Evolutionary conservation across 768 basidiomycete species (phyloP).

Genomic region (Tephrocybe sp.): DNA sequence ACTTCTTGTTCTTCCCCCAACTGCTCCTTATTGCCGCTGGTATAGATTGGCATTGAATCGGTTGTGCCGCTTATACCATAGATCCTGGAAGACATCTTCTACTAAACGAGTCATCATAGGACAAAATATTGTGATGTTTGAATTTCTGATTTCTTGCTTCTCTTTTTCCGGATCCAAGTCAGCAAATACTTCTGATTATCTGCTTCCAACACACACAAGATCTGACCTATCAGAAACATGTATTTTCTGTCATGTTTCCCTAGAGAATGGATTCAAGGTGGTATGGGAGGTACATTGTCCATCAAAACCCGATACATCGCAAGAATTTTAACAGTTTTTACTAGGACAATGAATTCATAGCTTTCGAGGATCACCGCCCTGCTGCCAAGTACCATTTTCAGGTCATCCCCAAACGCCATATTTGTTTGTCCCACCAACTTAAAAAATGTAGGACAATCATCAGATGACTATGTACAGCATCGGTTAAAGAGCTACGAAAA

Average conservation of each 20-base stretch:
- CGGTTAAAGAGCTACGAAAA: constrained; percentile 46
- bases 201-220: not conserved
- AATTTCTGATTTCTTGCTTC: constrained; percentile 5
- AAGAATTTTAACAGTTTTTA: not conserved
- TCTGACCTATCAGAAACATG: constrained; percentile 20
- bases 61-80: no score
- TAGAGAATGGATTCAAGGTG: constrained; percentile 44
- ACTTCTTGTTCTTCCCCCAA: no score
- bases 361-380: constrained; percentile 52
- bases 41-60: no score
- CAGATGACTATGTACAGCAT: constrained; percentile 38
- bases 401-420: constrained; percentile 52
- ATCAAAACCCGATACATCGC: not conserved
- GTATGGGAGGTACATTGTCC: constrained; percentile 44
- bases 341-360: constrained; percentile 49
- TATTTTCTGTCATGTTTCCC: constrained; percentile 45
- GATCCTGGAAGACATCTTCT: no score
- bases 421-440: constrained; percentile 33
- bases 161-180: constrained; percentile 8
- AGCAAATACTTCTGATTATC: constrained; percentile 2
- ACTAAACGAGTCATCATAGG: no score
- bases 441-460: no score
- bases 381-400: constrained; percentile 50
- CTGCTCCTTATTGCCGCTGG: no score
- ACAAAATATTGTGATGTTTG: constrained; percentile 9